Evolutionary conservation across 2,329 filamentous ascomycete species (phyloP), one percentile per base, ranked within the genome.

Genomic region (Fusarium chlamydosporum): DNA sequence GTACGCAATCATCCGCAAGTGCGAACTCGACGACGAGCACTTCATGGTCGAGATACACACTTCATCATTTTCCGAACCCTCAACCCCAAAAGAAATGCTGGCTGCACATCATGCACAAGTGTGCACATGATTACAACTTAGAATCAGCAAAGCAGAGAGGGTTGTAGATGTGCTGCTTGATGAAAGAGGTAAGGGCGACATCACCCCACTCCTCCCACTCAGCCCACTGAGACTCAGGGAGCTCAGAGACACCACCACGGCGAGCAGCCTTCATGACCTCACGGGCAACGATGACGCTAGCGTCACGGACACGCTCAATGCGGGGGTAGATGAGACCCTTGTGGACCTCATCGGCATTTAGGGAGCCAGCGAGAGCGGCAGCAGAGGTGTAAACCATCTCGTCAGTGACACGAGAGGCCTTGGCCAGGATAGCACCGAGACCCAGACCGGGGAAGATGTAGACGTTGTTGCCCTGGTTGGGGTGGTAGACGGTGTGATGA

Each of bases 371-470:
- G 20, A 98, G 88, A 6, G 93, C 91, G 40, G 91, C 90, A 29
- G 93, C 96, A 33, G 94, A 95, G 50, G 92, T 94, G 83, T 98
- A 98, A 76, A 99, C 94, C 96, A 99, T 99, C 80, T 91, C 89
- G 79, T 97, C 93, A 7, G 95, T 98, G 72, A 98, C 86, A 73
- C 89, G 89, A 70, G 92, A 90, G 13, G 94, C 88, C 85, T 97
- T 96, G 82, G 91, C 90, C 48, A 98, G 88, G 77, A 98, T 97
- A 70, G 95, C 92, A 65, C 94, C 96, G 31, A 98, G 89, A 59
- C 96, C 96, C 62, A 98, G 92, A 76, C 95, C 96, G 1, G 96
- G 96, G 89, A 99, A 99, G 65, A 99, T 92, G 78, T 97, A 97
- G 84, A 90, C 88, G 75, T 91, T 91, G 86, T 94, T 94, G 70